These are phyloP conservation scores for Ogataea pilisensis DNA, from an alignment of 805 yeast genomes.

Conservation along the genomic window DNA sequence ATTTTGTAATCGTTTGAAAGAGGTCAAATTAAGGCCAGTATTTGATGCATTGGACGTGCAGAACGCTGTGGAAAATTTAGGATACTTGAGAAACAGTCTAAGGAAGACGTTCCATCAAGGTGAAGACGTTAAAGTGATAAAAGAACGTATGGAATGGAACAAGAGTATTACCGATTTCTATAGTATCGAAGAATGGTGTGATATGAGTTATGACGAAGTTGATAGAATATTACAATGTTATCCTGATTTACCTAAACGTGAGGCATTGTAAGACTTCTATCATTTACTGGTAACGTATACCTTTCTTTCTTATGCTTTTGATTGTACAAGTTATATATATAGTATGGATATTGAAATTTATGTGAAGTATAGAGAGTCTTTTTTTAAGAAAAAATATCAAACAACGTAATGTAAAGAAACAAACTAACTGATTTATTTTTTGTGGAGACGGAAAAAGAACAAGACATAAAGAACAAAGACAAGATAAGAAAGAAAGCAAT, in stretches of 20 bases:
- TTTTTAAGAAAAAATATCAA: no score
- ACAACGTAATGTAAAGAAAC: no score
- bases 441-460: no score
- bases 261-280: conserved; percentile 23
- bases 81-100: conserved; percentile 47
- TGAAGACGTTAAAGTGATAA: conserved; percentile 44
- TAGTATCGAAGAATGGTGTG: conserved; percentile 57
- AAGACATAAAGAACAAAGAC: no score
- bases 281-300: no score
- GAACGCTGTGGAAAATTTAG: conserved; percentile 57
- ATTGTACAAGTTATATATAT: no score
- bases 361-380: no score
- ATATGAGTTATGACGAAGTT: conserved; percentile 32
- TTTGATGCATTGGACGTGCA: conserved; percentile 42
- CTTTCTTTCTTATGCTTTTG: no score
- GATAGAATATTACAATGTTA: conserved; percentile 42
- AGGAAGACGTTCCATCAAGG: conserved; percentile 41
- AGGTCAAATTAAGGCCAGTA: conserved; percentile 44
- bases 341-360: no score
- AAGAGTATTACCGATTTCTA: conserved; percentile 58
- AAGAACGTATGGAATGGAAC: conserved; percentile 69
- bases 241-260: conserved; percentile 43
- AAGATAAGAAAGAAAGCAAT: no score
- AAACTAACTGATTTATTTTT: no score
- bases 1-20: conserved; percentile 57